Conservation (phyloP, 2,329 filamentous ascomycete species). For the Cladophialophora chaetospira region DNA sequence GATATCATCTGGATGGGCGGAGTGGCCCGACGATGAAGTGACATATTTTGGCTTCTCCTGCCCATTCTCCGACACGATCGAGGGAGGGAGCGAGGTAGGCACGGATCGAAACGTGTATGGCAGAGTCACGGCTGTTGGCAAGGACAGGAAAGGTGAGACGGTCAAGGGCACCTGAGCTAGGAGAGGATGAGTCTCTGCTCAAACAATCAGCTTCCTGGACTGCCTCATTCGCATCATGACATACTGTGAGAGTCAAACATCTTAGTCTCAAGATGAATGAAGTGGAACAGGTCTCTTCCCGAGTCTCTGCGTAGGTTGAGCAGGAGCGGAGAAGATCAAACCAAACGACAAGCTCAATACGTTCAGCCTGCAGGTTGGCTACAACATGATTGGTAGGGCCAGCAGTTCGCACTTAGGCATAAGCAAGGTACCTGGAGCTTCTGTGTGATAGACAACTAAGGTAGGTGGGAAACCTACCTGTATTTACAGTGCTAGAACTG, state of each 20-base stretch:
- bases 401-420: too few species aligned
- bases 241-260: constrained; percentile 51
- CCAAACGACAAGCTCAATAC: neutral
- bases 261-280: neutral
- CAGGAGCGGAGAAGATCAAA: neutral
- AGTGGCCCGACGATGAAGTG: constrained; percentile 73
- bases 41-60: constrained; percentile 69
- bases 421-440: constrained; percentile 1
- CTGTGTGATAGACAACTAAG: neutral
- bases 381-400: neutral
- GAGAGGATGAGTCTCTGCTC: constrained; percentile 75
- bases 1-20: constrained; percentile 85
- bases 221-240: constrained; percentile 25
- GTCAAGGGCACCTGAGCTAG: constrained; percentile 91
- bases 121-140: constrained; percentile 85
- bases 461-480: neutral
- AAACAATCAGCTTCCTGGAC: constrained; percentile 12
- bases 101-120: constrained; percentile 94
- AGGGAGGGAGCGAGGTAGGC: constrained; percentile 80
- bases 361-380: neutral
- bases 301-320: neutral
- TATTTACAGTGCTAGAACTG: neutral
- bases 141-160: constrained; percentile 88
- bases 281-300: neutral
- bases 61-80: constrained; percentile 57